Conservation (phyloP, 805 yeast species). For the Hanseniaspora nectarophila region DNA sequence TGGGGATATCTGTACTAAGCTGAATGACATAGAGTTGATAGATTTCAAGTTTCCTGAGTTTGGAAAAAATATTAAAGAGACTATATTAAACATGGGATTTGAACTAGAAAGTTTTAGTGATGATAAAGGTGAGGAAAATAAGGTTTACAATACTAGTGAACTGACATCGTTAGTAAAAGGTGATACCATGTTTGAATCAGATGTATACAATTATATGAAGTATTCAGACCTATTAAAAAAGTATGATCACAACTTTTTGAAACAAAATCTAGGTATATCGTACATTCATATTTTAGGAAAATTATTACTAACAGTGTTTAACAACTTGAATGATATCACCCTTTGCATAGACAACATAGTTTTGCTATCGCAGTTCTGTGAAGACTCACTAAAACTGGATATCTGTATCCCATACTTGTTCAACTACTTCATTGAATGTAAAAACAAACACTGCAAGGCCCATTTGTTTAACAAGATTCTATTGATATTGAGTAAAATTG, state of each 20-base stretch:
- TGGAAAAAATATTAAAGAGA: not conserved
- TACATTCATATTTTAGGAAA: conserved; percentile 4
- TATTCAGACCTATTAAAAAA: not conserved
- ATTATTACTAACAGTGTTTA: conserved; percentile 20
- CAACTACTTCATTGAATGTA: conserved; percentile 53
- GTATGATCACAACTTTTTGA: not conserved
- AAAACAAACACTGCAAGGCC: conserved; percentile 51
- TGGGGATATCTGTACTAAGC: conserved; percentile 40
- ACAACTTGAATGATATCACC: conserved; percentile 18
- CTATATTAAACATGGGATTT: not conserved
- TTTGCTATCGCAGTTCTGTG: conserved; percentile 60
- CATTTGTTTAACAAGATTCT: conserved; percentile 54
- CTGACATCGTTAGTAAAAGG: conserved; percentile 31
- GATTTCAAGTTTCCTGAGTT: conserved; percentile 3
- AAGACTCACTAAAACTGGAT: conserved; percentile 78
- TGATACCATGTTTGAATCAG: conserved; percentile 7
- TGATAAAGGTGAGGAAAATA: conserved; percentile 19
- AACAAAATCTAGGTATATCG: conserved; percentile 8
- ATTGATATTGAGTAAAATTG: not conserved
- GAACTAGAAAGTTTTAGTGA: conserved; percentile 16
- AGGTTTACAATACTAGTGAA: conserved; percentile 23
- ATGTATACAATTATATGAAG: not conserved
- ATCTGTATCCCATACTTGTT: conserved; percentile 72
- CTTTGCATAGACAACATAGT: conserved; percentile 66
- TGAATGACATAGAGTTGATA: conserved; percentile 18